These are phyloP conservation scores for Theileria equi DNA, from an alignment of 169 alveolate genomes.

Conservation along the genomic window DNA sequence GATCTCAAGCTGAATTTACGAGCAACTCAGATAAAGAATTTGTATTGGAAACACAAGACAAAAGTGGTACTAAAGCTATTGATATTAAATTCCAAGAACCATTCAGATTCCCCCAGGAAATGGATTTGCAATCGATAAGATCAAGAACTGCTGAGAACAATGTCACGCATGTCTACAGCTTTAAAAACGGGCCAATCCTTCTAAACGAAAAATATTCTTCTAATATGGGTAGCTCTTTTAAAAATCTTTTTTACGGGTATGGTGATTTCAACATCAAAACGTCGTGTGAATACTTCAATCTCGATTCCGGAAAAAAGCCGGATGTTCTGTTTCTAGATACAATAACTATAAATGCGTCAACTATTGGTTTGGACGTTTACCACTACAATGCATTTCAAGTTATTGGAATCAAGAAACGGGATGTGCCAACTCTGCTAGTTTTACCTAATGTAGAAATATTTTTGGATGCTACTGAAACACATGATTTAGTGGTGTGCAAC, in stretches of 20 bases:
- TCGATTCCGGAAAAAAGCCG: no score
- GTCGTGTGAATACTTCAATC: no score
- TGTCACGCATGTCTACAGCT: no score
- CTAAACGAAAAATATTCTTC: no score
- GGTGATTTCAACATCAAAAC: no score
- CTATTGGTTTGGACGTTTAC: background rate
- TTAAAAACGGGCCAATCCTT: no score
- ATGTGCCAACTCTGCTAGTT: background rate
- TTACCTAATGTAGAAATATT: constrained; percentile 7
- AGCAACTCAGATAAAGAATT: background rate
- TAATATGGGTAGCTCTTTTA: no score
- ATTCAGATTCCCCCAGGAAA: background rate
- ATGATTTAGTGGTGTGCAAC: background rate
- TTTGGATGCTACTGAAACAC: background rate
- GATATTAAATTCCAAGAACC: background rate
- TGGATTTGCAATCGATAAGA: background rate
- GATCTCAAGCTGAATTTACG: background rate
- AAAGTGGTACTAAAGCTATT: background rate
- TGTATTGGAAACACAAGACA: background rate
- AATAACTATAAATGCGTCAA: background rate
- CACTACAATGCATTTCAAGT: constrained; percentile 8
- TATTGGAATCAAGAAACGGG: background rate
- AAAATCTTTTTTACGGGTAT: no score
- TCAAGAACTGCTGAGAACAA: background rate
- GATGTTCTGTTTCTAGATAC: constrained; percentile 1